These are phyloP conservation scores for Tagetes patula DNA, from an alignment of 129 eudicot genomes.

Conservation along the genomic window DNA sequence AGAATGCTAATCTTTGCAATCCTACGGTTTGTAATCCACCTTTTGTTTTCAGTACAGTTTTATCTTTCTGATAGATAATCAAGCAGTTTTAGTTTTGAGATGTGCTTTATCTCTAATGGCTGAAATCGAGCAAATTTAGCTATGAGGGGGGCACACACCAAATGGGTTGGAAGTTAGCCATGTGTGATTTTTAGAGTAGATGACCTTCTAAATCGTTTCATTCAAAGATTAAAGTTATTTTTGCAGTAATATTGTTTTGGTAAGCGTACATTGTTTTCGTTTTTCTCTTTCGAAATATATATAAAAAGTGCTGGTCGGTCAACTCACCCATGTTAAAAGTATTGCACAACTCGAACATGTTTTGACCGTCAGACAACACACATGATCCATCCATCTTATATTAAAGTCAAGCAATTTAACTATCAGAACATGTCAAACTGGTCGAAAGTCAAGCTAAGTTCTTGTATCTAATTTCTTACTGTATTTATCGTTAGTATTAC, in stretches of 20 bases:
- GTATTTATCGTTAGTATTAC: background rate
- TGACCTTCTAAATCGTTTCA: background rate
- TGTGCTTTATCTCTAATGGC: background rate
- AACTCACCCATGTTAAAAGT: background rate
- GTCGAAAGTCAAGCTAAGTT: background rate
- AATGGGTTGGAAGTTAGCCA: background rate
- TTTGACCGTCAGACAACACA: background rate
- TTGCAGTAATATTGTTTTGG: background rate
- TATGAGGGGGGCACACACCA: background rate
- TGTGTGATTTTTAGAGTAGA: background rate
- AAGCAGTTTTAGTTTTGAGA: background rate
- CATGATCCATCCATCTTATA: background rate
- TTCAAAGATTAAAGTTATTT: background rate
- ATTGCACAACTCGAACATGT: background rate
- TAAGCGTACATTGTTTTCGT: background rate
- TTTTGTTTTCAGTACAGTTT: background rate
- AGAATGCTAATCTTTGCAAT: conserved; percentile 97
- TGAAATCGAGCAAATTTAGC: background rate
- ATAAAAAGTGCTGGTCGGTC: background rate
- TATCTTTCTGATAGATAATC: background rate
- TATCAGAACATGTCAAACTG: background rate
- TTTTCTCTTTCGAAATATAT: background rate
- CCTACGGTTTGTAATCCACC: conserved; percentile 72
- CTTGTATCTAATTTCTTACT: background rate
- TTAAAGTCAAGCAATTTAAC: background rate